phyloP scores from a whole-genome alignment of 768 basidiomycete species.

The Calocera viscosa region DNA sequence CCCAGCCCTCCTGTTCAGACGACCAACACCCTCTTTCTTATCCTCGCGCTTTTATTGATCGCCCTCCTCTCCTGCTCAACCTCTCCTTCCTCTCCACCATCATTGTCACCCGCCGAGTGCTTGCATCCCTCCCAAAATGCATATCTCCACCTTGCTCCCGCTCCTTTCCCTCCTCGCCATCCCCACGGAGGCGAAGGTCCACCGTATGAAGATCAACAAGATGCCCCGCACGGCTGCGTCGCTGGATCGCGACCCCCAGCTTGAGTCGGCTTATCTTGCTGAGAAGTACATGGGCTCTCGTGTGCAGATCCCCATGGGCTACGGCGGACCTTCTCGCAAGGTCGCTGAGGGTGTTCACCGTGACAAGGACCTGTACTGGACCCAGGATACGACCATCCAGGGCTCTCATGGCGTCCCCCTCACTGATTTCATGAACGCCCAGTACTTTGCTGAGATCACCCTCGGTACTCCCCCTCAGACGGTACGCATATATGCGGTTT shows the following conservation, averaged over 20 bases:
- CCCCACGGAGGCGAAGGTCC: constrained; percentile 43
- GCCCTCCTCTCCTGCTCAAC: not conserved
- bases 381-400: constrained; percentile 47
- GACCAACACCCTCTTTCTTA: not conserved
- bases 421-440: constrained; percentile 93
- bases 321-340: constrained; percentile 58
- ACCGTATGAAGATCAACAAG: constrained; percentile 86
- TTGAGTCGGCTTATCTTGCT: constrained; percentile 76
- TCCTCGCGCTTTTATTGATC: not conserved
- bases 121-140: constrained; percentile 7
- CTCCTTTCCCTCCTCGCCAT: constrained; percentile 26
- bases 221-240: constrained; percentile 39
- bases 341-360: constrained; percentile 25
- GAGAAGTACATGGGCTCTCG: constrained; percentile 75
- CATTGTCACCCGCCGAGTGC: not conserved
- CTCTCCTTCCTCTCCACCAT: not conserved
- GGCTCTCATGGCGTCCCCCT: constrained; percentile 82
- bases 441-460: constrained; percentile 82
- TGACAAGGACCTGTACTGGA: constrained; percentile 59
- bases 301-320: constrained; percentile 51
- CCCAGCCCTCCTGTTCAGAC: constrained; percentile 4
- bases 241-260: constrained; percentile 39
- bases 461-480: constrained; percentile 74
- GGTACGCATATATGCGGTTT: constrained; percentile 32
- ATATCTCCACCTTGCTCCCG: constrained; percentile 15